Evolutionary conservation across 169 alveolate species (phyloP), one percentile per base, ranked within the genome.

Genomic region (Cryptosporidium felis): DNA sequence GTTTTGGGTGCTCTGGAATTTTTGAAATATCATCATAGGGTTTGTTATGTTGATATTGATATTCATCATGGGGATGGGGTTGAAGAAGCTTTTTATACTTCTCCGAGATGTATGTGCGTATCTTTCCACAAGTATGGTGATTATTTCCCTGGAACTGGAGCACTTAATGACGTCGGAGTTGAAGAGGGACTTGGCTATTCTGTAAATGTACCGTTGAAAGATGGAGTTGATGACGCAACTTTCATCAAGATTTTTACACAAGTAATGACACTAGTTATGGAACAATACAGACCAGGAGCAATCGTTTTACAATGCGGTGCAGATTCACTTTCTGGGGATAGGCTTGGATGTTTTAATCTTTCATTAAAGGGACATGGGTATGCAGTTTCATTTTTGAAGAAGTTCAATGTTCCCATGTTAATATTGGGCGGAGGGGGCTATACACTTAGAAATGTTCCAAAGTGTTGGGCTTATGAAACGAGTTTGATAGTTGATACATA

Each of bases 1-100:
- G 98, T 95, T 5, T 80, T 95, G 32, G 97, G 94, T 2, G 94
- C 94, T 44, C 66, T 95, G 38, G 97, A 94, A 90, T 89, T 95
- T 38, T 82, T 95, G 47, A 95, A 94, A 51, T 80, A 85, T 32
- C 91, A 92, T 82, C 92, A 94, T 60, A 91, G 98, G 80, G 98
- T 95, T 0, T 90, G 94, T 56, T 95, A 95, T 82, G 92, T 95
- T 14, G 98, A 95, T 90, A 94, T 95, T 51, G 98, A 95, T 90
- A 92, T 93, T 28, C 99, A 96, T 88, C 99, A 96, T 91, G 99
- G 99, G 23, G 99, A 96, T 91, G 99, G 99, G n/a, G 99, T 96
- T 1, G 99, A 96, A 91, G 99, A 96, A 89, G 99, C 99, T 2
- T 96, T 96, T 88, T 96, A 94, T 81, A 93, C 95, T 16, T 93